Conservation (phyloP, 208 protist species). For the Leishmania gerbilli region DNA sequence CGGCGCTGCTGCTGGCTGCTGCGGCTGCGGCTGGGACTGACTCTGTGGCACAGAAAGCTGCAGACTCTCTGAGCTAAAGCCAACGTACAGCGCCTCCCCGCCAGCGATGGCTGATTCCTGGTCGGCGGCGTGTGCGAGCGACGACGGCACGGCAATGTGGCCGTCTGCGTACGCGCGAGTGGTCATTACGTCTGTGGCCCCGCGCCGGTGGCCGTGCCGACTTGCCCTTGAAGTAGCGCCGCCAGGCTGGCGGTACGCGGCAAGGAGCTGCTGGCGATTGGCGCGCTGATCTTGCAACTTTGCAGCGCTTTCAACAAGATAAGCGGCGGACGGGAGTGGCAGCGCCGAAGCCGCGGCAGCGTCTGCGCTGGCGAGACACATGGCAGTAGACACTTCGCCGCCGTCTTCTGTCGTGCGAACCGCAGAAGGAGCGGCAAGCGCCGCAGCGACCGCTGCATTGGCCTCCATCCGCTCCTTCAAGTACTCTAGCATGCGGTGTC, state of each 20-base stretch:
- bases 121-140: neutral
- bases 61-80: conserved; percentile 30
- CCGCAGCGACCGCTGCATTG: neutral
- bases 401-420: neutral
- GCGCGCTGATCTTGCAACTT: conserved; percentile 22
- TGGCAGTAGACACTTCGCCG: neutral
- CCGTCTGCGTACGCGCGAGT: neutral
- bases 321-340: neutral
- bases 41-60: conserved; percentile 18
- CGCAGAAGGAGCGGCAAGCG: neutral
- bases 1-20: neutral
- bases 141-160: neutral
- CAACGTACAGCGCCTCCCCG: conserved; percentile 16
- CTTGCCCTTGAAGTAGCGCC: neutral
- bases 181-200: neutral
- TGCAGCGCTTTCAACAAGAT: neutral
- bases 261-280: conserved; percentile 22
- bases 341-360: neutral
- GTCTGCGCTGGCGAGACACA: neutral
- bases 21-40: neutral
- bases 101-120: neutral
- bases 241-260: conserved; percentile 16
- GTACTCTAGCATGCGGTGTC: conserved; percentile 35
- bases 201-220: neutral
- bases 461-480: conserved; percentile 17